phyloP scores from a whole-genome alignment of 257 asterid genomes.

The Rehmannia glutinosa region DNA sequence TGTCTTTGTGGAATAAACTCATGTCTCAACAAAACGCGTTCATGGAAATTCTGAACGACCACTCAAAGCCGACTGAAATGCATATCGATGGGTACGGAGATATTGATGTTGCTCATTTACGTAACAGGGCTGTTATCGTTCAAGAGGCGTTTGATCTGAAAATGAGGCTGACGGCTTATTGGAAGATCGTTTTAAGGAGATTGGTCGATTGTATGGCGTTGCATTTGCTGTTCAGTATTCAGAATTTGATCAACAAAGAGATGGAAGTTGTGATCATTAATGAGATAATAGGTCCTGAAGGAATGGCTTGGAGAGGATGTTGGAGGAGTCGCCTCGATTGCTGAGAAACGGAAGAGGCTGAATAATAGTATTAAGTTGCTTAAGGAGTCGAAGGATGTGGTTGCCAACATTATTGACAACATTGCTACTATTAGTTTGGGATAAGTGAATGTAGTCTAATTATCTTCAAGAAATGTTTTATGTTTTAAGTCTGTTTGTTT shows the following conservation, averaged over 20 bases:
- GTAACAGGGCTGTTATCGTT: not conserved
- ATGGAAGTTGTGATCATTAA: conserved; percentile 14
- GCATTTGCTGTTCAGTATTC: conserved; percentile 17
- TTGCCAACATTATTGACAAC: too few species aligned
- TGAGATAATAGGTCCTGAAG: conserved; percentile 17
- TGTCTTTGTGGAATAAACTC: conserved; percentile 4
- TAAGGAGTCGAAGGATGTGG: too few species aligned
- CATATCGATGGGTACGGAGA: conserved; percentile 6
- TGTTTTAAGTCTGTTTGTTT: too few species aligned
- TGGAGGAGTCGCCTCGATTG: too few species aligned
- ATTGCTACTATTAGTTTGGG: too few species aligned
- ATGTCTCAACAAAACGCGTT: conserved; percentile 6
- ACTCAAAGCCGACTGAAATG: not conserved
- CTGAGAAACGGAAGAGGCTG: too few species aligned
- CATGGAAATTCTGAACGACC: not conserved
- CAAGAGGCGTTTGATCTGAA: conserved; percentile 34
- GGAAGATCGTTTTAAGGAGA: conserved; percentile 28
- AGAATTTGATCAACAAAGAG: conserved; percentile 26
- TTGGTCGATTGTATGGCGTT: conserved; percentile 28
- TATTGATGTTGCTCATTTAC: conserved; percentile 10
- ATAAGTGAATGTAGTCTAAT: too few species aligned
- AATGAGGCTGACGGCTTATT: conserved; percentile 27
- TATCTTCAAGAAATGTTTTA: too few species aligned
- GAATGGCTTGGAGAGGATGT: too few species aligned
- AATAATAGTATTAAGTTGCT: too few species aligned